Percentiles rank a stretch among this genome's conserved stretches.
Evolutionary conservation across 2,329 filamentous ascomycete species (phyloP).

Genomic region (Penicillium sp.): DNA sequence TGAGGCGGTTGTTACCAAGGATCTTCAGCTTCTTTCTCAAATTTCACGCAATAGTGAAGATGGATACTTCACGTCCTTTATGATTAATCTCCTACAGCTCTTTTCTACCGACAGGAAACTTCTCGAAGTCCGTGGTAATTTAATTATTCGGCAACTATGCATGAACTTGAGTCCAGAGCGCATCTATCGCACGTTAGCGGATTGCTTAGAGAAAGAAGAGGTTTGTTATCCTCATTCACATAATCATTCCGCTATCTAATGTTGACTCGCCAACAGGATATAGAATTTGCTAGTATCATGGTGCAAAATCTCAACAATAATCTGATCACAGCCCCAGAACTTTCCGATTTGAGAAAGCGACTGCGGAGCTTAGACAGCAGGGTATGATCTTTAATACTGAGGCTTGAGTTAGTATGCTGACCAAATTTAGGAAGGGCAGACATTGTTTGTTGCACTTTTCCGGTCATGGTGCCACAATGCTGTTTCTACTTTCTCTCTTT

Average conservation of each 20-base stretch:
- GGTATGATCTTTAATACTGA: slow-evolving; percentile 41
- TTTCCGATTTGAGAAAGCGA: slow-evolving; percentile 84
- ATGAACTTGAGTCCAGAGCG: slow-evolving; percentile 88
- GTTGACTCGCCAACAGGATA: slow-evolving; percentile 51
- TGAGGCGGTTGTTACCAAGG: slow-evolving; percentile 91
- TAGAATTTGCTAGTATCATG: slow-evolving; percentile 99
- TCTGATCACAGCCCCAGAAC: slow-evolving; percentile 91
- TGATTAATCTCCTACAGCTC: slow-evolving; percentile 91
- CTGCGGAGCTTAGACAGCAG: slow-evolving; percentile 86
- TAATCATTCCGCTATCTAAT: not conserved
- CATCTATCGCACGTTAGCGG: slow-evolving; percentile 91
- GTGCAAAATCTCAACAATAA: slow-evolving; percentile 99
- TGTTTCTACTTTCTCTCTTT: slow-evolving; percentile 94
- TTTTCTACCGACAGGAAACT: slow-evolving; percentile 92
- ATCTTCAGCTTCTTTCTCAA: slow-evolving; percentile 87
- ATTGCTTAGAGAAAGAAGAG: slow-evolving; percentile 95
- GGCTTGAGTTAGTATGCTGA: slow-evolving; percentile 16
- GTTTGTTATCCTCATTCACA: slow-evolving; percentile 23
- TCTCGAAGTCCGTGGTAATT: slow-evolving; percentile 85
- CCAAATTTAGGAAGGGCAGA: slow-evolving; percentile 72
- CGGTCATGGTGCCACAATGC: slow-evolving; percentile 98
- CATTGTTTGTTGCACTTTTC: slow-evolving; percentile 90
- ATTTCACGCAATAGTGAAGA: slow-evolving; percentile 97
- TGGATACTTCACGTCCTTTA: slow-evolving; percentile 95
- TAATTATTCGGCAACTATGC: slow-evolving; percentile 94